phyloP scores from a whole-genome alignment of 192 early-diverging fungal genomes.

The Backusella circina region DNA sequence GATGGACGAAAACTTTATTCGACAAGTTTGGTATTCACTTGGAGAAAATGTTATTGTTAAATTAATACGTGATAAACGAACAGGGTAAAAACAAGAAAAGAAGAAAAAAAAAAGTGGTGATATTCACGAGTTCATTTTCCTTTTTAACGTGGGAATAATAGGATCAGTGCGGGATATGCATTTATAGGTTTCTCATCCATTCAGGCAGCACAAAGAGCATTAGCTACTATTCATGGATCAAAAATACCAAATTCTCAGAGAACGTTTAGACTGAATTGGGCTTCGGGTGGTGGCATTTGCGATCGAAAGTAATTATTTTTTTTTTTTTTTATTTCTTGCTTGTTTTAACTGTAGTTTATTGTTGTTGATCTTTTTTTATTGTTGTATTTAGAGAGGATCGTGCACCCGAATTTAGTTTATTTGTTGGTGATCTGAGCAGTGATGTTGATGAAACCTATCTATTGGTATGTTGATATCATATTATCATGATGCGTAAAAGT shows the following conservation, averaged over 20 bases:
- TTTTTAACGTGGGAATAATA: slow-evolving; percentile 6
- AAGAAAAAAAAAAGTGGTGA: neutral
- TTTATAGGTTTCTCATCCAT: slow-evolving; percentile 81
- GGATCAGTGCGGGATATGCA: slow-evolving; percentile 77
- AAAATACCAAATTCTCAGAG: slow-evolving; percentile 78
- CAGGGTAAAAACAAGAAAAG: slow-evolving; percentile 51
- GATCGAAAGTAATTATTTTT: slow-evolving; percentile 44
- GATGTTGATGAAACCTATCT: slow-evolving; percentile 85
- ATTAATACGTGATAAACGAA: slow-evolving; percentile 88
- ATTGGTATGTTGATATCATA: slow-evolving; percentile 46
- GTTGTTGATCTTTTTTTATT: neutral
- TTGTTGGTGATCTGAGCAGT: slow-evolving; percentile 91
- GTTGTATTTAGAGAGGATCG: slow-evolving; percentile 41
- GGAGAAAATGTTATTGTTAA: slow-evolving; percentile 81
- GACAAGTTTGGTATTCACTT: slow-evolving; percentile 75
- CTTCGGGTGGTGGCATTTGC: slow-evolving; percentile 70
- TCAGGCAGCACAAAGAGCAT: slow-evolving; percentile 66
- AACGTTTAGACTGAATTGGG: slow-evolving; percentile 93
- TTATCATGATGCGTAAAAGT: neutral
- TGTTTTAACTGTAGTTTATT: neutral
- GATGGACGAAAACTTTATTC: slow-evolving; percentile 94
- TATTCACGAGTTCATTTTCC: slow-evolving; percentile 23
- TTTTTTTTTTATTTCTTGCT: neutral
- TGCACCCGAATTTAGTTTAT: slow-evolving; percentile 82
- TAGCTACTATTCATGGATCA: slow-evolving; percentile 73